phyloP scores from a whole-genome alignment of 2,329 filamentous ascomycete genomes.

The Dactylella cylindrospora region DNA sequence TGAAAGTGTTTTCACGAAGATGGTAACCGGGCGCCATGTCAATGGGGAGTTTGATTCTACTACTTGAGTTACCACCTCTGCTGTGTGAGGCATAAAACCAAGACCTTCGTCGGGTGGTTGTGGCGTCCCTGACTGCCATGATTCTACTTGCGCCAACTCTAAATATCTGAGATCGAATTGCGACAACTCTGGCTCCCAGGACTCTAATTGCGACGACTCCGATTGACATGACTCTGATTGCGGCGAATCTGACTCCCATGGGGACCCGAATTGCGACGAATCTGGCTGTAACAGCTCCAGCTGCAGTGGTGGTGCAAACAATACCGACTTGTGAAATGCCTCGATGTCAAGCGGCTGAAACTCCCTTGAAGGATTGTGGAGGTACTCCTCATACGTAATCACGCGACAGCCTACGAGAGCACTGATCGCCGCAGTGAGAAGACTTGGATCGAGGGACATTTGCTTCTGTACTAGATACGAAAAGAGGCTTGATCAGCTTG shows the following conservation, averaged over 20 bases:
- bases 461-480: no score
- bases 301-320: slow-evolving; percentile 7
- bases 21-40: not conserved
- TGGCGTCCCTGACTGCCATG: not conserved
- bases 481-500: no score
- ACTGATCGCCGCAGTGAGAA: slow-evolving; percentile 9
- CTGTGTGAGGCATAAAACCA: not conserved
- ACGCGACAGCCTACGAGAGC: slow-evolving; percentile 7
- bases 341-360: slow-evolving; percentile 7
- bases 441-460: not conserved
- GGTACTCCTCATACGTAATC: slow-evolving; percentile 17
- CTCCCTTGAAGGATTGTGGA: not conserved
- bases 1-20: slow-evolving; percentile 17
- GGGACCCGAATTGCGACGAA: not conserved
- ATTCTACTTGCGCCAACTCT: not conserved
- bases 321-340: slow-evolving; percentile 7
- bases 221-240: not conserved
- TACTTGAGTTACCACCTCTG: no score
- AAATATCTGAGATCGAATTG: not conserved
- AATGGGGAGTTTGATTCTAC: no score
- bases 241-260: not conserved
- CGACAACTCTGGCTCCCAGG: not conserved
- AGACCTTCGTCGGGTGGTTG: not conserved
- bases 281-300: not conserved
- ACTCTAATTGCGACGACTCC: not conserved